Conservation (phyloP, 345 rosid species). For the Firmiana major region DNA sequence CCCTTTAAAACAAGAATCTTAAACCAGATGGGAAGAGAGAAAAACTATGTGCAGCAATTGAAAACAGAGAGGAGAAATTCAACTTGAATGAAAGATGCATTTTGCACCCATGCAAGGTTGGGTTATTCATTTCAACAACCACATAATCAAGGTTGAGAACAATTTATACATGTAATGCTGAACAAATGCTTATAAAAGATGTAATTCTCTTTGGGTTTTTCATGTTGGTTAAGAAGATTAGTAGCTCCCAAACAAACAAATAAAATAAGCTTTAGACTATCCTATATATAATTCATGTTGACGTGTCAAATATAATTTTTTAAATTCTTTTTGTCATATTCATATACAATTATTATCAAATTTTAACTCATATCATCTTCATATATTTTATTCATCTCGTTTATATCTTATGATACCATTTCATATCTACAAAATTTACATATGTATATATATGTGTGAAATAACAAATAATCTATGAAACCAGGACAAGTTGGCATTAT, state of each 20-base stretch:
- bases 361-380: too few species aligned
- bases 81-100: not conserved
- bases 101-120: not conserved
- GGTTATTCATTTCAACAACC: not conserved
- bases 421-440: too few species aligned
- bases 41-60: too few species aligned
- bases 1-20: not conserved
- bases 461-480: too few species aligned
- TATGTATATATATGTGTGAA: too few species aligned
- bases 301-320: too few species aligned
- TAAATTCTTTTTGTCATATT: too few species aligned
- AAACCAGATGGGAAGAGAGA: not conserved
- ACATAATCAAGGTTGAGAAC: not conserved
- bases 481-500: slow-evolving; percentile 2
- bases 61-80: not conserved
- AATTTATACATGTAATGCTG: not conserved
- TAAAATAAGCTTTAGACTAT: too few species aligned
- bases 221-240: not conserved
- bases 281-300: too few species aligned
- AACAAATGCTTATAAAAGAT: not conserved
- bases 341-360: too few species aligned
- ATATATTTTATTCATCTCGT: too few species aligned
- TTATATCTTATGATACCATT: too few species aligned
- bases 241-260: not conserved
- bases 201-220: not conserved